Evolutionary conservation across 805 yeast species (phyloP), one percentile per base, ranked within the genome.

Genomic region (Diddensiella santjacobensis): DNA sequence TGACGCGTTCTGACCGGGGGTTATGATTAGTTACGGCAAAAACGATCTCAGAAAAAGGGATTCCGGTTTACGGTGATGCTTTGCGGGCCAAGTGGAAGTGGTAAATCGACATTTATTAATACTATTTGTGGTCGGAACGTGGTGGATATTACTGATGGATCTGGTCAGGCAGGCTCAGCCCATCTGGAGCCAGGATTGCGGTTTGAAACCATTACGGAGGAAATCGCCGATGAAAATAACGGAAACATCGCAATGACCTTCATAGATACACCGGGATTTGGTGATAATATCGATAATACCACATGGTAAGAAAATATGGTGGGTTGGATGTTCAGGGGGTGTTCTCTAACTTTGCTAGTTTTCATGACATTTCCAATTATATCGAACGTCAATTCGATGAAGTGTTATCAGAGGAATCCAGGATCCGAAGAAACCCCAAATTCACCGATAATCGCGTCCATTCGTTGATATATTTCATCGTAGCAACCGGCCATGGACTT

Each of bases 61-160:
- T 80, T 87, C 70, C 87, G 86, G 61, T 87, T 89, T 72, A 84
- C 95, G 19, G 65, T 86, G 50, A 83, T 89, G 91, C 82, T 87
- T 33, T 83, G 87, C 48, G 97, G 96, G 38, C 84, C 86, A 62
- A 79, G 82, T 83, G 97, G 97, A 2, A 71, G 81, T 40, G 96
- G 96, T 15, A 78, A 96, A 64, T 84, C 96, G n/a, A 89, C 96
- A 3, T 84, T 89, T 60, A 87, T 90, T 64, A 89, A 90, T 70
- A 84, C 95, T 31, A 73, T 89, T 46, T 89, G 96, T 70, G 83
- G 96, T 86, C 51, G 60, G 42, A 93, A 89, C 55, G 81, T 84
- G 57, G 89, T 89, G 17, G 52, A 52, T 39, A 44, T 61, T 20
- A 50, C 56, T 18, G 57, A 51, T 54, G 52, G 54, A 48, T 63